Evolutionary conservation across 2,329 filamentous ascomycete species (phyloP), one percentile per base, ranked within the genome.

Genomic region (Apiospora hydei): DNA sequence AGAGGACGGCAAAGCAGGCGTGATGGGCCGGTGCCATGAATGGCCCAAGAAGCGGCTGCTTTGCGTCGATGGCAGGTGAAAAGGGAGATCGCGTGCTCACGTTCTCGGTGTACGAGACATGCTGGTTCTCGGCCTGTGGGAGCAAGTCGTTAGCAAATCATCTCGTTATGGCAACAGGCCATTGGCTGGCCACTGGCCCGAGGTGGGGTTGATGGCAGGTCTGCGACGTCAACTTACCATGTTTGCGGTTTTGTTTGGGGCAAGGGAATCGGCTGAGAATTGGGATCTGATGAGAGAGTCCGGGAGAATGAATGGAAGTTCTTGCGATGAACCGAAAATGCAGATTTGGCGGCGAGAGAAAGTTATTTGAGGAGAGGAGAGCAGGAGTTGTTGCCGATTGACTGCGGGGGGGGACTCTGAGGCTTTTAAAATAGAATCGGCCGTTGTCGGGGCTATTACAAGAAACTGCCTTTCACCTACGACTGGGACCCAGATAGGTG

Each of bases 111-210:
- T 80, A 80, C 74, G 79, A 80, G 74, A 77, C 77, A 76, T 74
- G 75, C 51, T 76, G 72, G 74, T 76, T 78, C 78, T 86, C 81
- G 84, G 84, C 83, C 83, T 83, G 74, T 75, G 72, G 66, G 57
- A 64, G 70, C 70, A 77, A 77, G 77, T 76, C 77, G 77, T 80
- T 80, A 80, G 79, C 79, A 79, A 80, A 80, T 79, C 73, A 74
- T 80, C 75, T 72, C 76, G 78, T 80, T 77, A 80, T 72, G 70
- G 73, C 14, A 76, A 79, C 75, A 76, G 77, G 77, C 79, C 75
- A 80, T 80, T 80, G 79, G 79, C 73, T 75, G 74, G 73, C 49
- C 57, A 64, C 57, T 71, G 71, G 41, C 70, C 64, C 46, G 43
- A 70, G 72, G 77, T 77, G 78, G 77, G 77, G 77, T 77, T 76